A percentile compares a stretch with the other conserved stretches of the same genome.
phyloP scores from a whole-genome alignment of 768 basidiomycete species.

The Podaxis rugospora region DNA sequence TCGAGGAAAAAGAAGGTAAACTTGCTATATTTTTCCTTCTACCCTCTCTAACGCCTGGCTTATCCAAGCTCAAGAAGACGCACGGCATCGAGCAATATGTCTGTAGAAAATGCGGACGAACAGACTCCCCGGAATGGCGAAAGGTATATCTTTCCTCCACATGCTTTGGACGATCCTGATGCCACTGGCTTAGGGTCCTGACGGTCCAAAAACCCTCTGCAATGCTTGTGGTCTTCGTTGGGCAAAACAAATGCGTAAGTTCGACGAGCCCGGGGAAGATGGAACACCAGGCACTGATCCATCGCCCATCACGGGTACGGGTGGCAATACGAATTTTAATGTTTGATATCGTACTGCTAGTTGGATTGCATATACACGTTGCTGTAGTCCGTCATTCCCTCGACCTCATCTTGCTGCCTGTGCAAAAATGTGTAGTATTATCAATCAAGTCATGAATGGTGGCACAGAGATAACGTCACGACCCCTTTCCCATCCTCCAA shows the following conservation, averaged over 20 bases:
- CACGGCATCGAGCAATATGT: slow-evolving; percentile 67
- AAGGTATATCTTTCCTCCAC: slow-evolving; percentile 43
- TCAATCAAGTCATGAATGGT: not conserved
- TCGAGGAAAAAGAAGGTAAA: slow-evolving; percentile 62
- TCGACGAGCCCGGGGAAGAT: slow-evolving; percentile 28
- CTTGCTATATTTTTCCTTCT: not conserved
- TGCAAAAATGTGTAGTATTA: not conserved
- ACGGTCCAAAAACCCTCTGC: slow-evolving; percentile 95
- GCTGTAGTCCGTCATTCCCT: not conserved
- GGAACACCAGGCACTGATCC: not conserved
- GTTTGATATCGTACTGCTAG: not conserved
- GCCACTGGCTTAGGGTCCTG: slow-evolving; percentile 60
- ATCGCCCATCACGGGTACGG: not conserved
- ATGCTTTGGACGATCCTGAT: slow-evolving; percentile 1
- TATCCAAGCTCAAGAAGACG: slow-evolving; percentile 40
- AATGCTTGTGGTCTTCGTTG: slow-evolving; percentile 94
- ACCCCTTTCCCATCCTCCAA: not conserved
- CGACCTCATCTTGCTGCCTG: not conserved
- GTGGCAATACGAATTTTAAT: not conserved
- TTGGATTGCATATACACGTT: not conserved
- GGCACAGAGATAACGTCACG: not conserved
- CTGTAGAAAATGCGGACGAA: slow-evolving; percentile 89
- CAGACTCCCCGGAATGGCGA: slow-evolving; percentile 97
- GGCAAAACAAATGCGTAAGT: slow-evolving; percentile 65
- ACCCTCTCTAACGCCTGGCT: not conserved